Evolutionary conservation across 2,329 filamentous ascomycete species (phyloP), one percentile per base, ranked within the genome.

Genomic region (Nemania diffusa): DNA sequence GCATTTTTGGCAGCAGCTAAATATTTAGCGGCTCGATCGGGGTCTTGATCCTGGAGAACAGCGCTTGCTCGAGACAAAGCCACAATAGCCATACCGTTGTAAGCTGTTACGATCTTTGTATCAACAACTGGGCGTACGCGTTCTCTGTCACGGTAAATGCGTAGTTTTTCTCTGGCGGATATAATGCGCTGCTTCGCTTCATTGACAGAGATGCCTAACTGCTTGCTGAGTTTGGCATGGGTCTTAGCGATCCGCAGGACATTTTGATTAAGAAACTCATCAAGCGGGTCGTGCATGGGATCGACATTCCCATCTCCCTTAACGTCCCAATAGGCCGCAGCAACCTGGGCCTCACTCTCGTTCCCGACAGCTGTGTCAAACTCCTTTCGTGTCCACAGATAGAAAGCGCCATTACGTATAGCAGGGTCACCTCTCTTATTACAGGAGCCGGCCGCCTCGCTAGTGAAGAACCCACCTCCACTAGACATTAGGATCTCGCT

Each of bases 191-290:
- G 83, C 48, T 87, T 83, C 1, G 95, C 88, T 68, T 94, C 90
- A 0, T 89, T 85, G 63, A 90, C 87, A 0, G 90, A 85, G 15
- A 95, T 83, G 1, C 89, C 90, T 73, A 97, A 92, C 72, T 96
- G 90, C 63, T 88, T 87, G 15, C 91, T 90, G 7, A 99, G 83
- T 53, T 91, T 88, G 22, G 86, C 84, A 0, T 89, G 85, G 0
- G 90, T 91, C 67, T 87, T 89, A 40, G 87, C 87, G 27, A 97
- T 85, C 42, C 89, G 88, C 1, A 97, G 81, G 5, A 97, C 94
- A 75, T 98, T 99, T 77, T 97, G 93, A 74, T 95, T 94, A 75
- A 97, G 91, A 67, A 98, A 95, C 75, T 98, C 95, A 76, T 98
- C 95, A 74, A 97, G 92, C 0, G 92, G 91, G 76, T 99, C 96